phyloP scores from a whole-genome alignment of 164 flowering plant species.

The Chloranthus sessilifolius region DNA sequence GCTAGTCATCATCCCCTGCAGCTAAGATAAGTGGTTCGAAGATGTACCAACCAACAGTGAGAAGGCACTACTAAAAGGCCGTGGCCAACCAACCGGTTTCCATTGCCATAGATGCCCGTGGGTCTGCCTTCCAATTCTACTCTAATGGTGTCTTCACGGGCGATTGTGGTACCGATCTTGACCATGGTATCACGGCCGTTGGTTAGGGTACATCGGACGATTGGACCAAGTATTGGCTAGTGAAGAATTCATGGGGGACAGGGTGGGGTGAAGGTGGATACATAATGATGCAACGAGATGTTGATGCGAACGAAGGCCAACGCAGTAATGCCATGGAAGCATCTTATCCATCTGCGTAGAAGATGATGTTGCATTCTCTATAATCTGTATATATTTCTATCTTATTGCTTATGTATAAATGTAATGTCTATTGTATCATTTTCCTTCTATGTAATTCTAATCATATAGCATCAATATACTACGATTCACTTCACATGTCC shows the following conservation, averaged over 20 bases:
- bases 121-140: constrained; percentile 7
- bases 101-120: constrained; percentile 15
- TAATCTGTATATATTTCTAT: too few species aligned
- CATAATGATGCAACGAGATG: constrained; percentile 16
- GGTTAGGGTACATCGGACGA: constrained; percentile 15
- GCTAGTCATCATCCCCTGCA: constrained; percentile 2
- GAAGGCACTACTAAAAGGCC: constrained; percentile 22
- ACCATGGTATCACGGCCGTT: constrained; percentile 17
- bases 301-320: constrained; percentile 6
- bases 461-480: too few species aligned
- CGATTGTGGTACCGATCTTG: constrained; percentile 9
- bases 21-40: constrained; percentile 29
- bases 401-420: too few species aligned
- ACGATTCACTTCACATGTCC: too few species aligned
- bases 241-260: constrained; percentile 21
- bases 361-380: too few species aligned
- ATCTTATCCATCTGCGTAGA: too few species aligned
- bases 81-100: constrained; percentile 14
- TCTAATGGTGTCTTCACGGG: constrained; percentile 13
- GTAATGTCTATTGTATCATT: too few species aligned
- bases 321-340: too few species aligned
- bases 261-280: constrained; percentile 17
- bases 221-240: constrained; percentile 16
- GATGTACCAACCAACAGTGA: constrained; percentile 27
- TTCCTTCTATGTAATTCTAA: too few species aligned